phyloP scores from a whole-genome alignment of 140 eudicot genomes.

The Bidens hawaiensis region DNA sequence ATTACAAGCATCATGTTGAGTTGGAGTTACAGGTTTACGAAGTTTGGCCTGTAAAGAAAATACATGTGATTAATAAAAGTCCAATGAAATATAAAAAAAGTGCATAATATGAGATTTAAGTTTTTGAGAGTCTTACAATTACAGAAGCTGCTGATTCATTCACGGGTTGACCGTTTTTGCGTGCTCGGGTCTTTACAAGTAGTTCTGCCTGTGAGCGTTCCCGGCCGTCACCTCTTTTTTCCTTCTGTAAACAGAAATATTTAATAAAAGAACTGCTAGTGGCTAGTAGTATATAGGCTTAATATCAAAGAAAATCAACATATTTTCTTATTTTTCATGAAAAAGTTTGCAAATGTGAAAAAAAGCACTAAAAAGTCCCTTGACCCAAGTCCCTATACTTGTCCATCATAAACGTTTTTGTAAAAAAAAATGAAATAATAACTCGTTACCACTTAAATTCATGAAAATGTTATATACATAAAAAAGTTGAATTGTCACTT shows the following conservation, averaged over 20 bases:
- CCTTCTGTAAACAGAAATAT: slow-evolving; percentile 29
- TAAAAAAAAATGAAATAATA: too few relatives aligned
- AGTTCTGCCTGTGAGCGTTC: slow-evolving; percentile 53
- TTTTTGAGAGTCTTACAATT: slow-evolving; percentile 26
- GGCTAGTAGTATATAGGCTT: background rate
- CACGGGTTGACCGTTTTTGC: slow-evolving; percentile 56
- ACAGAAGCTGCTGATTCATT: slow-evolving; percentile 45
- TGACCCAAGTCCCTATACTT: too few relatives aligned
- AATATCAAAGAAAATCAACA: too few relatives aligned
- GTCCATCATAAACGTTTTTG: too few relatives aligned
- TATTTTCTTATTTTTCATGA: too few relatives aligned
- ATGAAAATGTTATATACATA: too few relatives aligned
- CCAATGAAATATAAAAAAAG: background rate
- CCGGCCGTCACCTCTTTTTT: slow-evolving; percentile 49
- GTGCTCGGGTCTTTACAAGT: slow-evolving; percentile 52
- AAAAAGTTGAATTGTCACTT: too few relatives aligned
- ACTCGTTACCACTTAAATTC: too few relatives aligned
- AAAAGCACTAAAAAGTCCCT: too few relatives aligned
- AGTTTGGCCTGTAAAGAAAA: slow-evolving; percentile 41
- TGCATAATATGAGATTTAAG: slow-evolving; percentile 6
- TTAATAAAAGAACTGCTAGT: background rate
- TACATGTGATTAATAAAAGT: slow-evolving; percentile 3
- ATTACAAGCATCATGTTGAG: slow-evolving; percentile 34
- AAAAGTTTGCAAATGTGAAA: too few relatives aligned
- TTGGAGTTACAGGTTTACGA: slow-evolving; percentile 26